Conservation (phyloP, 192 early-diverging fungal genomes). For the Diversispora epigaea region DNA sequence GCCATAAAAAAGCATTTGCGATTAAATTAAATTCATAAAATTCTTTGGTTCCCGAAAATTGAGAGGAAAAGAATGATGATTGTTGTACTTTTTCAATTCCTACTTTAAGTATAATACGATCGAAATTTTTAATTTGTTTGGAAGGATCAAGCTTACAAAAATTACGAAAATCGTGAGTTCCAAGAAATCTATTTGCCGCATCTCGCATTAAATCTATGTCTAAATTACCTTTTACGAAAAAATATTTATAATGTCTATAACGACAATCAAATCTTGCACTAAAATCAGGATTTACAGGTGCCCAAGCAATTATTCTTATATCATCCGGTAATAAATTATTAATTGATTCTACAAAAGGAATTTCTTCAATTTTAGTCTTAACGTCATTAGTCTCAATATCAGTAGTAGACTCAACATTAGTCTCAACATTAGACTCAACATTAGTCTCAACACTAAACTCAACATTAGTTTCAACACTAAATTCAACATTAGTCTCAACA, state of each 20-base stretch:
- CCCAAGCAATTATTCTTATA: slow-evolving; percentile 91
- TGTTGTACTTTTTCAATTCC: background rate
- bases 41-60: slow-evolving; percentile 36
- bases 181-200: slow-evolving; percentile 68
- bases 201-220: slow-evolving; percentile 76
- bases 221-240: slow-evolving; percentile 68
- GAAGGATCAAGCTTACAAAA: slow-evolving; percentile 93
- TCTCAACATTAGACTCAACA: too few species aligned
- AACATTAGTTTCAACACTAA: background rate
- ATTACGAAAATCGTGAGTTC: slow-evolving; percentile 90
- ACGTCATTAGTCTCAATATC: slow-evolving; percentile 29
- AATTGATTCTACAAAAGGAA: slow-evolving; percentile 80
- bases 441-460: too few species aligned
- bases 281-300: slow-evolving; percentile 73
- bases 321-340: slow-evolving; percentile 84
- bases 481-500: background rate
- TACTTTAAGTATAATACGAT: slow-evolving; percentile 63
- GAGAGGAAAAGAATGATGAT: slow-evolving; percentile 18
- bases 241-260: slow-evolving; percentile 88
- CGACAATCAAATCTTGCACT: slow-evolving; percentile 85
- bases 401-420: too few species aligned
- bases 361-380: slow-evolving; percentile 50
- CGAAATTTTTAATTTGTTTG: slow-evolving; percentile 78
- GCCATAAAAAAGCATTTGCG: slow-evolving; percentile 94
- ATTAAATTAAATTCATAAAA: slow-evolving; percentile 74